These are phyloP conservation scores for Eimeria praecox DNA, from an alignment of 169 alveolate species.

Conservation along the genomic window DNA sequence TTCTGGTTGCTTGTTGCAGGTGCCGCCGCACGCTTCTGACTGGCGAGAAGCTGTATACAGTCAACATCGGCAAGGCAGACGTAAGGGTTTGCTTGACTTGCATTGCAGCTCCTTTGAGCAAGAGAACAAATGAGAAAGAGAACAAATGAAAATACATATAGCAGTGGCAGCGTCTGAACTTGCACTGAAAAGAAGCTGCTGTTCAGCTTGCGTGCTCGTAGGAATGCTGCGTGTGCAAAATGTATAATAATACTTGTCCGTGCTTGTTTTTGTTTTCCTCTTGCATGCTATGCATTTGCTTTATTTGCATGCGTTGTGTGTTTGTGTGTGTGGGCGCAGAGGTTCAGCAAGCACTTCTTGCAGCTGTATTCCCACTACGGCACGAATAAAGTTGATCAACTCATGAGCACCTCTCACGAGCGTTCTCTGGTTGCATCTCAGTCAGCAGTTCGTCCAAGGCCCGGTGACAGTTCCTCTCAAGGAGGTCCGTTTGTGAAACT, in stretches of 20 bases:
- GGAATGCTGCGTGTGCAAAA: too few relatives aligned
- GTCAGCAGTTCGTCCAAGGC: not conserved
- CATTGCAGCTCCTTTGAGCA: not conserved
- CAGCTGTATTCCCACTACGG: conserved; percentile 25
- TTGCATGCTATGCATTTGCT: not conserved
- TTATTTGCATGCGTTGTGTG: not conserved
- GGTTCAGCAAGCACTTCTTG: conserved; percentile 34
- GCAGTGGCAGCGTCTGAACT: too few relatives aligned
- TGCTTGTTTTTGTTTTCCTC: not conserved
- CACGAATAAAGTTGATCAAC: not conserved
- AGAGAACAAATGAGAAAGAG: too few relatives aligned
- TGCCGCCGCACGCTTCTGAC: conserved; percentile 34
- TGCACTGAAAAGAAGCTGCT: too few relatives aligned
- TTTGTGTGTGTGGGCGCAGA: not conserved
- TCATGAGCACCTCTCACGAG: conserved; percentile 8
- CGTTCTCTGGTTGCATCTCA: conserved; percentile 2
- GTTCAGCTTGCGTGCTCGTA: too few relatives aligned
- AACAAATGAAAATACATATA: too few relatives aligned
- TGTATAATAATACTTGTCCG: not conserved
- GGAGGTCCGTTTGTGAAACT: not conserved
- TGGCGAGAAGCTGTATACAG: conserved; percentile 24
- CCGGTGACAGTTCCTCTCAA: not conserved
- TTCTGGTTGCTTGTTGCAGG: not conserved
- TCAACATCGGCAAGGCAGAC: conserved; percentile 33
- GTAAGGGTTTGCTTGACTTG: not conserved